phyloP scores from a whole-genome alignment of 2,329 filamentous ascomycete genomes.

The Plectosphaerella cucumerina region DNA sequence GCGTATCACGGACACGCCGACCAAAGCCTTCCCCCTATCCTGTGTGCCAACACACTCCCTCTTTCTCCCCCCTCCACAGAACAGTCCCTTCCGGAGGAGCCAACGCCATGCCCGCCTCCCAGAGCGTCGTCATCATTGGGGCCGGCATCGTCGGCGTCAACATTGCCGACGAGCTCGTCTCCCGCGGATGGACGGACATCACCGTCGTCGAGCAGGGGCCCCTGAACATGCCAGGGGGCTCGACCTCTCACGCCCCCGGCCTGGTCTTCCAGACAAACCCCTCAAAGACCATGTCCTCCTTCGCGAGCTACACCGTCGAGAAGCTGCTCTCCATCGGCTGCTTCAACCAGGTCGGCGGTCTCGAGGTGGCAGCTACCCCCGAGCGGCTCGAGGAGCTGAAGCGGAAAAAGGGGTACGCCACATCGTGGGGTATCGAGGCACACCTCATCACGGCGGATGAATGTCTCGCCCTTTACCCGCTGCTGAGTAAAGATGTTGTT shows the following conservation, averaged over 20 bases:
- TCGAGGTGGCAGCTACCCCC: constrained; percentile 59
- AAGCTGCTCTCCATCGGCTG: constrained; percentile 55
- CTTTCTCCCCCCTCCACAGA: neutral
- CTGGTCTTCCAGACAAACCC: constrained; percentile 60
- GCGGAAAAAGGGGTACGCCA: constrained; percentile 56
- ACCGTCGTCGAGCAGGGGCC: constrained; percentile 63
- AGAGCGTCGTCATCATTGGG: constrained; percentile 55
- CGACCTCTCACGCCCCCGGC: constrained; percentile 61
- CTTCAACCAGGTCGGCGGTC: constrained; percentile 59
- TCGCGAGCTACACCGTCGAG: constrained; percentile 58
- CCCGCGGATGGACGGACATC: constrained; percentile 58
- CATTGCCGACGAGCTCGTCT: constrained; percentile 59
- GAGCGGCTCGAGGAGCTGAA: constrained; percentile 57
- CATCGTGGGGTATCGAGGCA: constrained; percentile 57
- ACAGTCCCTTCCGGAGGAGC: neutral
- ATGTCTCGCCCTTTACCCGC: constrained; percentile 49
- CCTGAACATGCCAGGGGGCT: constrained; percentile 58
- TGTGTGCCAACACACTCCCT: neutral
- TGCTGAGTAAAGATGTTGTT: constrained; percentile 47
- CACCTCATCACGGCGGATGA: constrained; percentile 46
- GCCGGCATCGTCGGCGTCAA: constrained; percentile 63
- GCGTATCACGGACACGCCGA: neutral
- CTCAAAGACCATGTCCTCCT: constrained; percentile 52
- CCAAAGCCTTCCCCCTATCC: too few species aligned
- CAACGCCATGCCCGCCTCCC: constrained; percentile 24